A percentile compares a stretch with the other conserved stretches of the same genome.
These are phyloP conservation scores for Stephania yunnanensis DNA, from an alignment of 164 flowering plant genomes.

Conservation along the genomic window DNA sequence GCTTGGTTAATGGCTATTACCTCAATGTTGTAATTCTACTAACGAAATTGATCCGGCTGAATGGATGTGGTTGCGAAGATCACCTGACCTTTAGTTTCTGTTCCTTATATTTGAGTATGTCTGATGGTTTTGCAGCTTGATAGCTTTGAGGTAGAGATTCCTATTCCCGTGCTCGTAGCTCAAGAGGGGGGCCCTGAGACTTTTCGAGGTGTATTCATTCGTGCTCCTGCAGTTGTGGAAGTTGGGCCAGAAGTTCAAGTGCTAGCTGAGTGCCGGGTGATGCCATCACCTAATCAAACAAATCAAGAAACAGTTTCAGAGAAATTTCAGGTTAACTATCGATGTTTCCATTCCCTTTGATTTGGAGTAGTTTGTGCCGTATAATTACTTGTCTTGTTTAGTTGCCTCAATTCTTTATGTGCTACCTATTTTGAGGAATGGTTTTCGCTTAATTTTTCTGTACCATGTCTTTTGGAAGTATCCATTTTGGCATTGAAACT, in stretches of 20 bases:
- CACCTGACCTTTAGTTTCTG: background rate
- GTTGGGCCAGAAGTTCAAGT: constrained; percentile 88
- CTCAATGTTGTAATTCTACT: background rate
- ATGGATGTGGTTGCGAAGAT: background rate
- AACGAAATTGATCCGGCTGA: background rate
- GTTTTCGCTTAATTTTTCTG: no score
- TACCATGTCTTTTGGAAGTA: no score
- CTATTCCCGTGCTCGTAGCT: constrained; percentile 56
- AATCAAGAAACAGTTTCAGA: constrained; percentile 27
- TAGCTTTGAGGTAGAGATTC: constrained; percentile 84
- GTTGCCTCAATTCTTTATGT: no score
- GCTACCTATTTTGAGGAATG: no score
- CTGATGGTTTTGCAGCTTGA: constrained; percentile 45
- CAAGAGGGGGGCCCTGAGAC: constrained; percentile 81
- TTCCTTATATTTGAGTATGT: background rate
- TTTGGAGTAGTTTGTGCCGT: background rate
- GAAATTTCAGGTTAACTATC: constrained; percentile 38
- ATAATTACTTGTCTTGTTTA: background rate
- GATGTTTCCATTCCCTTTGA: background rate
- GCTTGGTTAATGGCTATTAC: background rate
- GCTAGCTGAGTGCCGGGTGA: constrained; percentile 57
- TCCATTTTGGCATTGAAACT: no score
- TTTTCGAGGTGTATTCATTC: constrained; percentile 86
- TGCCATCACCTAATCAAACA: constrained; percentile 28
- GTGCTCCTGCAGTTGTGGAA: constrained; percentile 91